These are phyloP conservation scores for Metarhizium sp. DNA, from an alignment of 2,329 filamentous ascomycete species.

Conservation along the genomic window DNA sequence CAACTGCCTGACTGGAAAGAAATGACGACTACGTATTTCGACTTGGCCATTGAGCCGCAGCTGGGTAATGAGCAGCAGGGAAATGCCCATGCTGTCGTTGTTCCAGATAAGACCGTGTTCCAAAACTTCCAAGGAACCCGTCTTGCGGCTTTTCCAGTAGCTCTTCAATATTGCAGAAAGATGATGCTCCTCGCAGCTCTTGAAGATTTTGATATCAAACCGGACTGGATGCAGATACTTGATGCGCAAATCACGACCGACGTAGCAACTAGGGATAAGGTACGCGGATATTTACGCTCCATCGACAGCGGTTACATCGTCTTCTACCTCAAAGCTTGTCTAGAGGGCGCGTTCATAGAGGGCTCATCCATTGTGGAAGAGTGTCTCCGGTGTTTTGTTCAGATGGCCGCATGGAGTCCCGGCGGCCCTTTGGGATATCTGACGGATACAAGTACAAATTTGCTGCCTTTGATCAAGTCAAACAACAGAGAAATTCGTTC, in stretches of 20 bases:
- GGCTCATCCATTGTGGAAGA: conserved; percentile 33
- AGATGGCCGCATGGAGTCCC: conserved; percentile 41
- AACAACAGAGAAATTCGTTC: conserved; percentile 62
- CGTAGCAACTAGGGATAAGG: conserved; percentile 48
- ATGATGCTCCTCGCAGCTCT: conserved; percentile 43
- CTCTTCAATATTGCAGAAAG: conserved; percentile 56
- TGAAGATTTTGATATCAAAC: conserved; percentile 49
- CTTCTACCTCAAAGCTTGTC: conserved; percentile 42
- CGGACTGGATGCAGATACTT: conserved; percentile 77
- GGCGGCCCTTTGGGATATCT: conserved; percentile 42
- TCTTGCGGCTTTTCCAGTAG: conserved; percentile 53
- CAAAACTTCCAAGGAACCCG: conserved; percentile 38
- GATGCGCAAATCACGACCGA: conserved; percentile 65
- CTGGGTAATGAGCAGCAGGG: neutral
- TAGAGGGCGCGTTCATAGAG: conserved; percentile 44
- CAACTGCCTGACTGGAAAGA: conserved; percentile 41
- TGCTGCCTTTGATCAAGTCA: conserved; percentile 55
- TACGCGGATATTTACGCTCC: conserved; percentile 43
- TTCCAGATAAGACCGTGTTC: conserved; percentile 18
- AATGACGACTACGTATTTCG: conserved; percentile 41
- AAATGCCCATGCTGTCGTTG: neutral
- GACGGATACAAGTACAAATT: conserved; percentile 34
- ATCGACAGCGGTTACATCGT: conserved; percentile 28
- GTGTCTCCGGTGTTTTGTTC: conserved; percentile 43
- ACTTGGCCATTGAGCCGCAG: conserved; percentile 20